Conservation (phyloP, 257 asterid genomes). For the Rubia yunnanensis region DNA sequence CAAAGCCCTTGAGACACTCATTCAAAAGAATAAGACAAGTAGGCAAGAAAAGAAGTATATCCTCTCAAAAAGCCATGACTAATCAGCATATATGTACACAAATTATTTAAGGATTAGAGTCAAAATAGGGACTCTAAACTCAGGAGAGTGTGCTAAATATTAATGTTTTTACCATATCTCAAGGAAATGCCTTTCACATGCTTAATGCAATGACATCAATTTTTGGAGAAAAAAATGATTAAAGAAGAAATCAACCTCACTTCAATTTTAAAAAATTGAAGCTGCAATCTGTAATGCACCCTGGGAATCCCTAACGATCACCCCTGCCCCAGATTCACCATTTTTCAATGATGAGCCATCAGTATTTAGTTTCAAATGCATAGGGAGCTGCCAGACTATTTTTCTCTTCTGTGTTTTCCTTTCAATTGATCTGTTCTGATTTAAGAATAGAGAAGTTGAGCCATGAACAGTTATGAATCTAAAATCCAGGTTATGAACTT, state of each 20-base stretch:
- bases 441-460: too few relatives aligned
- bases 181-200: background rate
- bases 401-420: too few relatives aligned
- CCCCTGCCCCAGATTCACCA: too few relatives aligned
- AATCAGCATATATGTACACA: background rate
- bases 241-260: background rate
- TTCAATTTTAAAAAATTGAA: too few relatives aligned
- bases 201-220: background rate
- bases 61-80: background rate
- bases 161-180: background rate
- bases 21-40: background rate
- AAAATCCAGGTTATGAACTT: too few relatives aligned
- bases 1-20: background rate
- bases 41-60: background rate
- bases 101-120: background rate
- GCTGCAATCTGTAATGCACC: too few relatives aligned
- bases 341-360: too few relatives aligned
- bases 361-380: too few relatives aligned
- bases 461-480: too few relatives aligned
- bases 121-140: background rate
- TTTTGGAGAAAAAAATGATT: background rate
- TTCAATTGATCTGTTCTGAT: too few relatives aligned
- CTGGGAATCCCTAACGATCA: too few relatives aligned
- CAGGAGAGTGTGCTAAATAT: background rate
- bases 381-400: too few relatives aligned